Percentiles rank a stretch among this genome's conserved stretches.
Evolutionary conservation across 1,284 basidiomycete genomes (phyloP).

Genomic region (Rhodotorula sp.): DNA sequence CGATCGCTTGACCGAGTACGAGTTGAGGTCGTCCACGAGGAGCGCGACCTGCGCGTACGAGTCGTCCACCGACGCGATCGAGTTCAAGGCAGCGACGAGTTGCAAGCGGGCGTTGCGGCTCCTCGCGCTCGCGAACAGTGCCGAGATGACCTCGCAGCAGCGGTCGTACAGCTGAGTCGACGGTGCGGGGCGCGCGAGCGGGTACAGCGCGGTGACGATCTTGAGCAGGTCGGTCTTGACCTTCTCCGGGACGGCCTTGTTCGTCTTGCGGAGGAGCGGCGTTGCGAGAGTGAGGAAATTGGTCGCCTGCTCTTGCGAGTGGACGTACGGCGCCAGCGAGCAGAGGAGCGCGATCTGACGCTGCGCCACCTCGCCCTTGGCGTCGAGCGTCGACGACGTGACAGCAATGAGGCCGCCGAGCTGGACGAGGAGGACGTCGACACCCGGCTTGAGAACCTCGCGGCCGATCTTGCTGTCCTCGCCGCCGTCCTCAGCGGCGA

Average conservation of each 20-base stretch:
- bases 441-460: slow-evolving; percentile 71
- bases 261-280: slow-evolving; percentile 77
- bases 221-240: slow-evolving; percentile 81
- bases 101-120: slow-evolving; percentile 68
- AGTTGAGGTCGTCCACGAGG: slow-evolving; percentile 74
- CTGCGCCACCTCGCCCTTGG: slow-evolving; percentile 70
- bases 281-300: slow-evolving; percentile 73
- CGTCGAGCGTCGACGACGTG: slow-evolving; percentile 58
- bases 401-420: slow-evolving; percentile 71
- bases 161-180: slow-evolving; percentile 26
- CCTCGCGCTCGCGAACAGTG: slow-evolving; percentile 73
- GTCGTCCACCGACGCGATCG: slow-evolving; percentile 61
- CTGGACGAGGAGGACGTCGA: slow-evolving; percentile 72
- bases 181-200: slow-evolving; percentile 53
- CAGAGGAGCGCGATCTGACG: slow-evolving; percentile 82
- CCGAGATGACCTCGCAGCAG: slow-evolving; percentile 62
- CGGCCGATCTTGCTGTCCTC: slow-evolving; percentile 55
- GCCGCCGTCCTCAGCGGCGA: slow-evolving; percentile 57
- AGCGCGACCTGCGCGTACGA: slow-evolving; percentile 59
- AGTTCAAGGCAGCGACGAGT: slow-evolving; percentile 67
- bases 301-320: slow-evolving; percentile 70
- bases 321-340: slow-evolving; percentile 72
- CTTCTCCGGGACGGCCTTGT: slow-evolving; percentile 78
- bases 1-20: slow-evolving; percentile 76
- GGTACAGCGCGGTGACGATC: slow-evolving; percentile 72